These are phyloP conservation scores for Syzygium aqueum DNA, from an alignment of 345 rosid species.

Conservation along the genomic window DNA sequence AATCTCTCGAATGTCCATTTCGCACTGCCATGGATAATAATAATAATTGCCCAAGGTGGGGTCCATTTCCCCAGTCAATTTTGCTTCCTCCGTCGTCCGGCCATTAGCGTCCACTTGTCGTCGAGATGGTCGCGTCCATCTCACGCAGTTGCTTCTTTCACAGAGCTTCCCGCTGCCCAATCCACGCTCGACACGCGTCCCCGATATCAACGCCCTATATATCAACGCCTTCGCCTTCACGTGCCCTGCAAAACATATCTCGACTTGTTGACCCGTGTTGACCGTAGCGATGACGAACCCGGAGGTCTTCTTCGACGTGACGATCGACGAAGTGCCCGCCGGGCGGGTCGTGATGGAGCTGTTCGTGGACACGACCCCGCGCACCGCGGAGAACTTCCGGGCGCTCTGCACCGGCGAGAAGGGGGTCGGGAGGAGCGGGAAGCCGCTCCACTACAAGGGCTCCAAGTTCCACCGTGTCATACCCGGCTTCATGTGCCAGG, in stretches of 20 bases:
- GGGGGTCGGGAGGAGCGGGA: slow-evolving; percentile 14
- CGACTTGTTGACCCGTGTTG: background rate
- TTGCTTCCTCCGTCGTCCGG: background rate
- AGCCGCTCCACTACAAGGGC: slow-evolving; percentile 32
- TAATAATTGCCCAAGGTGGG: background rate
- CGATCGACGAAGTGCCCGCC: slow-evolving; percentile 6
- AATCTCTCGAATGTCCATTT: background rate
- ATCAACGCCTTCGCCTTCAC: background rate
- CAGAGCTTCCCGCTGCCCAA: background rate
- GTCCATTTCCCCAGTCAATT: background rate
- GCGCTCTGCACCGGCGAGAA: slow-evolving; percentile 41
- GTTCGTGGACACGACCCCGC: slow-evolving; percentile 13
- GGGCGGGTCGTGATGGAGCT: slow-evolving; percentile 28
- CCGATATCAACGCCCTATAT: background rate
- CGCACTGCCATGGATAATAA: background rate
- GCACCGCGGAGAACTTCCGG: slow-evolving; percentile 39
- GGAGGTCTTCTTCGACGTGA: slow-evolving; percentile 7
- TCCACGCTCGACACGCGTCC: background rate
- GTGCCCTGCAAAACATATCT: background rate
- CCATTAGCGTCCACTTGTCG: background rate
- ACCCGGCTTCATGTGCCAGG: slow-evolving; percentile 10
- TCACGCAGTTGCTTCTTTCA: background rate
- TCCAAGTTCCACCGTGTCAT: slow-evolving; percentile 18
- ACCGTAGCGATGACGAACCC: slow-evolving; percentile 6
- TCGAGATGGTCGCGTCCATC: background rate